Conservation (phyloP, 78 protist genomes). For the Dictyostelium intermedium region DNA sequence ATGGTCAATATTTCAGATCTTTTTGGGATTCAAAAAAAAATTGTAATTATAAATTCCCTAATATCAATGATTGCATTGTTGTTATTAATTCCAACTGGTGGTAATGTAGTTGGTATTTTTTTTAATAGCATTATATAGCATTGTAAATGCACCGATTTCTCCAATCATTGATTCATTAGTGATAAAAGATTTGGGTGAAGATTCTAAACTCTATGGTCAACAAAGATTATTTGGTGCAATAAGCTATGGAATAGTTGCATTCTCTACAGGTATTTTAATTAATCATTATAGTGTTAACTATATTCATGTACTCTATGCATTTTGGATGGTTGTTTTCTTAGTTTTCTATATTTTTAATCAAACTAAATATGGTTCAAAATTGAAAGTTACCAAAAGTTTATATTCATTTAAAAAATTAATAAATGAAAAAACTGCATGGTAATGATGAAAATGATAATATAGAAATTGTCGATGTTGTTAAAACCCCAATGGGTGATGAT, state of each 20-base stretch:
- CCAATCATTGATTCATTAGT: neutral
- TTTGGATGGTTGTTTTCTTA: neutral
- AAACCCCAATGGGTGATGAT: neutral
- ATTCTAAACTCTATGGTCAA: neutral
- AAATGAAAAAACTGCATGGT: neutral
- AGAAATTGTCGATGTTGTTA: neutral
- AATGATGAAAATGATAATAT: neutral
- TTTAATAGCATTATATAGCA: neutral
- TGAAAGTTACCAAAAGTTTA: neutral
- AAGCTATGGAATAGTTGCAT: constrained; percentile 3
- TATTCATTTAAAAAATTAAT: neutral
- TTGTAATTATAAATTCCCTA: neutral
- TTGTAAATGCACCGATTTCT: neutral
- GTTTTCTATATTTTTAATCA: neutral
- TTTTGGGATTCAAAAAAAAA: neutral
- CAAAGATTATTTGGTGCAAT: constrained; percentile 28
- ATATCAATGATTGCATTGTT: neutral
- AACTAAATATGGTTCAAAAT: neutral
- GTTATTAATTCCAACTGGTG: neutral
- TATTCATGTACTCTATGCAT: neutral
- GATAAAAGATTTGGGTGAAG: neutral
- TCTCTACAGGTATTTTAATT: neutral
- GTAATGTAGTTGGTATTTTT: neutral
- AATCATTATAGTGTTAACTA: neutral
- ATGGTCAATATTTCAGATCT: neutral